These are phyloP conservation scores for Fusarium beomiforme DNA, from an alignment of 2,329 filamentous ascomycete species.

Conservation along the genomic window DNA sequence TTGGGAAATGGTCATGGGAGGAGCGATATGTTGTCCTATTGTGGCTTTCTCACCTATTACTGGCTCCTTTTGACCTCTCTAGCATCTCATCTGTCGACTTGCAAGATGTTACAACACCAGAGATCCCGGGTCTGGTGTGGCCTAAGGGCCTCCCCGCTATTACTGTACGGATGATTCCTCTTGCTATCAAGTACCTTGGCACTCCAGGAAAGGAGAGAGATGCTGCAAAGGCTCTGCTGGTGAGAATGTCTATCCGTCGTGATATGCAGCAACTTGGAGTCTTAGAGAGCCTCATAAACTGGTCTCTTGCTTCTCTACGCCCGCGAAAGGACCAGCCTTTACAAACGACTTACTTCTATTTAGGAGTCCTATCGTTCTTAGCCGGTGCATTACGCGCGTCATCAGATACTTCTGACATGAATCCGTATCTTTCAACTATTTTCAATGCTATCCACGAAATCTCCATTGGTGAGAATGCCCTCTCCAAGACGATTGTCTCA, in stretches of 20 bases:
- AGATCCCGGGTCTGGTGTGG: slow-evolving; percentile 62
- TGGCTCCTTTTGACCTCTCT: slow-evolving; percentile 89
- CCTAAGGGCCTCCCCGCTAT: slow-evolving; percentile 73
- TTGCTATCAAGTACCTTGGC: slow-evolving; percentile 77
- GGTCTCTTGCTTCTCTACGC: slow-evolving; percentile 72
- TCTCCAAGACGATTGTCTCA: slow-evolving; percentile 66
- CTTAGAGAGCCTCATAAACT: slow-evolving; percentile 72
- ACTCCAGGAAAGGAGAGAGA: slow-evolving; percentile 88
- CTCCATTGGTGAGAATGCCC: slow-evolving; percentile 58
- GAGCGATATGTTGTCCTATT: slow-evolving; percentile 87
- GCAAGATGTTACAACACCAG: slow-evolving; percentile 56
- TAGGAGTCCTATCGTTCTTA: slow-evolving; percentile 83
- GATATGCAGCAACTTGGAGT: slow-evolving; percentile 88
- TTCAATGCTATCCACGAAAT: slow-evolving; percentile 73
- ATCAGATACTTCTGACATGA: slow-evolving; percentile 78
- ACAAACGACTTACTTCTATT: slow-evolving; percentile 75
- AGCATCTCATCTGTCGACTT: slow-evolving; percentile 77
- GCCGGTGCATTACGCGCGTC: slow-evolving; percentile 76
- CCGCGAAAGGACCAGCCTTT: slow-evolving; percentile 50
- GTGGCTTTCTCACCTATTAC: slow-evolving; percentile 85
- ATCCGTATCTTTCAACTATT: slow-evolving; percentile 70
- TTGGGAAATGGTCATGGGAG: slow-evolving; percentile 75
- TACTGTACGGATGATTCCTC: slow-evolving; percentile 73
- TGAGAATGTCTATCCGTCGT: slow-evolving; percentile 81
- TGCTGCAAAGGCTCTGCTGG: slow-evolving; percentile 84